These are phyloP conservation scores for Alternaria conjuncta DNA, from an alignment of 2,329 filamentous ascomycete genomes.

Conservation along the genomic window DNA sequence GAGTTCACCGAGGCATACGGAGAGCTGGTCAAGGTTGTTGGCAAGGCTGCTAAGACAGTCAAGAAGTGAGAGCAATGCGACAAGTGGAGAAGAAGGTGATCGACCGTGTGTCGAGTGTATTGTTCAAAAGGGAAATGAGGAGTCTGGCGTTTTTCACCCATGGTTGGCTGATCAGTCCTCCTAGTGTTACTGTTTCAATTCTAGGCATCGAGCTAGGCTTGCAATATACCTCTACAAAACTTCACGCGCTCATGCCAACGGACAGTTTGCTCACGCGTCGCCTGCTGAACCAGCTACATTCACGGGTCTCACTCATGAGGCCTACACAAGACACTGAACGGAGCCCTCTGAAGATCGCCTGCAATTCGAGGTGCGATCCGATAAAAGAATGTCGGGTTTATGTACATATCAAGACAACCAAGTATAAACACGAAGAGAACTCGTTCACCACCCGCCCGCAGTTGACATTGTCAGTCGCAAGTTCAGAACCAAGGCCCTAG, in stretches of 20 bases:
- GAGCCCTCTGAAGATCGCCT: not conserved
- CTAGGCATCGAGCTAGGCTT: not conserved
- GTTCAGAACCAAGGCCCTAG: not conserved
- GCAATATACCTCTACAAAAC: conserved; percentile 2
- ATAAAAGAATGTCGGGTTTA: not conserved
- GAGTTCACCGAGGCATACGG: conserved; percentile 61
- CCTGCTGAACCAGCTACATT: not conserved
- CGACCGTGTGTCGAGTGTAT: conserved; percentile 16
- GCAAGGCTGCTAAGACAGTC: conserved; percentile 64
- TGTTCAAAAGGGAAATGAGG: conserved; percentile 26
- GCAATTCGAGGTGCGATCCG: not conserved
- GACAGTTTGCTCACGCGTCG: accelerated
- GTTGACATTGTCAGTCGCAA: not conserved
- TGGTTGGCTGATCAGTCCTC: conserved; percentile 1
- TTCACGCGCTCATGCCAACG: not conserved
- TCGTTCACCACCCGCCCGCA: not conserved
- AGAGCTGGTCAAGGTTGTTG: conserved; percentile 64
- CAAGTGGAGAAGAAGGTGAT: conserved; percentile 10
- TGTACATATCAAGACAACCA: not conserved
- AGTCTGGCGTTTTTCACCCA: conserved; percentile 21
- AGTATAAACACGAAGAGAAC: not conserved
- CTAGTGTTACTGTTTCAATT: conserved; percentile 2
- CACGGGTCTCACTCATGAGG: not conserved
- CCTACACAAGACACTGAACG: not conserved
- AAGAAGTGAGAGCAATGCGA: conserved; percentile 51